A percentile compares a stretch with the other conserved stretches of the same genome.
Evolutionary conservation across 139 green algal species (phyloP).

Genomic region (Astrephomene gubernaculifera): DNA sequence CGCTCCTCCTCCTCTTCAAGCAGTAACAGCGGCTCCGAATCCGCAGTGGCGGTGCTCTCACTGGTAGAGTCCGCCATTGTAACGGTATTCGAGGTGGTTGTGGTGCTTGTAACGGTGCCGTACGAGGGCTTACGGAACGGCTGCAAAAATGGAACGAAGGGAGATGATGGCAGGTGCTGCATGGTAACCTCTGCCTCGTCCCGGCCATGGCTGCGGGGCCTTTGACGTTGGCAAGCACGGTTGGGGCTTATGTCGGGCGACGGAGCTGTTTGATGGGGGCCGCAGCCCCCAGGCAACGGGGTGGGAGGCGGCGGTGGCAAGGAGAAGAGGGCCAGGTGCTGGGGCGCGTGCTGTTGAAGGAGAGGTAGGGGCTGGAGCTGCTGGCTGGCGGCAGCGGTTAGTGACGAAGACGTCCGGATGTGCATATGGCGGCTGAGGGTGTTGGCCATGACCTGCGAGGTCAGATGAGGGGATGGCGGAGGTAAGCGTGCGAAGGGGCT

Average conservation of each 20-base stretch:
- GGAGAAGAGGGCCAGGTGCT: neutral
- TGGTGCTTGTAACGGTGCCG: no score
- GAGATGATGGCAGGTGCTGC: no score
- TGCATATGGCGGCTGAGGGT: slow-evolving; percentile 30
- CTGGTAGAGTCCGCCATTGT: neutral
- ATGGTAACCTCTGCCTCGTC: no score
- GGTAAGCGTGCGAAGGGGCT: neutral
- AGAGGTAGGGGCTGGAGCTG: neutral
- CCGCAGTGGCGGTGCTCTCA: slow-evolving; percentile 35
- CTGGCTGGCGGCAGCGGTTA: neutral
- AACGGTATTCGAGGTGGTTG: no score
- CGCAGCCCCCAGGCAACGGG: neutral
- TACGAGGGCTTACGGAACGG: no score
- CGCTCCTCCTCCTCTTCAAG: neutral
- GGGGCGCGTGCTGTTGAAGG: neutral
- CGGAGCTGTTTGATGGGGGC: neutral
- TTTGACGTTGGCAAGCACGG: neutral
- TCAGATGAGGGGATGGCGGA: neutral
- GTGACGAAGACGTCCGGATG: neutral
- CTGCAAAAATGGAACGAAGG: no score
- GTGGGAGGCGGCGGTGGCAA: neutral
- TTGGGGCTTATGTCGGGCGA: neutral
- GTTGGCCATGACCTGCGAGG: slow-evolving; percentile 29
- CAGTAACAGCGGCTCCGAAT: neutral
- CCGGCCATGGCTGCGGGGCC: neutral